phyloP scores from a whole-genome alignment of 257 asterid species.

The Apocynum venetum region DNA sequence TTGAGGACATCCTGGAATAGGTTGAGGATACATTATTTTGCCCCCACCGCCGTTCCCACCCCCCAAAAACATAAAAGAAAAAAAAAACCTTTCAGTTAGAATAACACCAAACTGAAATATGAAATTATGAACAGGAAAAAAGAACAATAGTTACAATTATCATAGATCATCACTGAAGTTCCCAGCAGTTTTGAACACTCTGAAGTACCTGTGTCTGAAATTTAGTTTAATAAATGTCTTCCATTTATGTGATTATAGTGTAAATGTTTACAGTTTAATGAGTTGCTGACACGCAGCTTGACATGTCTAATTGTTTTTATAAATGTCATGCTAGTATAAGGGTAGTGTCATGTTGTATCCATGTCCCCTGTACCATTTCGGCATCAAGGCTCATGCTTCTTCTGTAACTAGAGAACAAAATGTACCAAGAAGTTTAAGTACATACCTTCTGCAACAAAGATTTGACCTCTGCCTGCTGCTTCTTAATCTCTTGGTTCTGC shows the following conservation, averaged over 20 bases:
- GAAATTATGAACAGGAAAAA: background rate
- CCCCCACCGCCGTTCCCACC: too few species aligned
- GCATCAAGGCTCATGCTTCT: background rate
- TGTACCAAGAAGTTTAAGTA: background rate
- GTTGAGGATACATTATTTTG: background rate
- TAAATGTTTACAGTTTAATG: background rate
- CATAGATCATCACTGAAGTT: background rate
- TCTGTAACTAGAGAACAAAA: background rate
- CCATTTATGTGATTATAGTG: background rate
- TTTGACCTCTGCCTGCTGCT: constrained; percentile 74
- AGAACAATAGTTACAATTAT: too few species aligned
- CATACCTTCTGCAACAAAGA: constrained; percentile 68
- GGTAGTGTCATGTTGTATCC: background rate
- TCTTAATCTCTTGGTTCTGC: constrained; percentile 86
- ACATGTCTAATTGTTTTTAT: background rate
- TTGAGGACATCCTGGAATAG: background rate
- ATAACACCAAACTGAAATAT: background rate
- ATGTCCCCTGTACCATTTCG: background rate
- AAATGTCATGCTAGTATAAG: background rate
- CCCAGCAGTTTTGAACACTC: background rate
- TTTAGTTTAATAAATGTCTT: background rate
- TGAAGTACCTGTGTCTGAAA: background rate
- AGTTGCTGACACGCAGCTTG: background rate
- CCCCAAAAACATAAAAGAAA: too few species aligned
- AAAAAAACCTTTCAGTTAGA: too few species aligned